Evolutionary conservation across 2,329 filamentous ascomycete genomes (phyloP).

Genomic region (Colletotrichum sp.): DNA sequence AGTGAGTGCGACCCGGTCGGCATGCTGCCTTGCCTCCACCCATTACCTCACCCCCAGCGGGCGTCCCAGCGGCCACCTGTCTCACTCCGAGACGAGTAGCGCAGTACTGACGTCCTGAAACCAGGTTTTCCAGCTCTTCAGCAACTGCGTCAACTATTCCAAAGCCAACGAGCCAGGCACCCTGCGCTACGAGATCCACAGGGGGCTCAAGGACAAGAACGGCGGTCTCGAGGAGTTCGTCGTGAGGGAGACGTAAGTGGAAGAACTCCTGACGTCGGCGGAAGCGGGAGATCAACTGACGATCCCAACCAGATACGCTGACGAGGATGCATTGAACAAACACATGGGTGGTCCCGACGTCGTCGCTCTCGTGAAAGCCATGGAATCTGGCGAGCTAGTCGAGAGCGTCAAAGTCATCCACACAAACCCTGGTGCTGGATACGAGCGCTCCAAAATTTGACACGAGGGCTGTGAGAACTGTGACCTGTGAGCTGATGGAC

Average conservation of each 20-base stretch:
- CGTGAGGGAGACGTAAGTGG: constrained; percentile 28
- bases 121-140: constrained; percentile 28
- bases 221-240: constrained; percentile 27
- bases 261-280: background rate
- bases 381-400: constrained; percentile 7
- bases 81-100: background rate
- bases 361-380: constrained; percentile 23
- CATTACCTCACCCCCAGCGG: background rate
- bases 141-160: constrained; percentile 26
- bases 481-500: background rate
- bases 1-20: constrained; percentile 8
- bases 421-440: background rate
- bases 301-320: constrained; percentile 23
- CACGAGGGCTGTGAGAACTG: background rate
- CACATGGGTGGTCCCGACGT: constrained; percentile 26
- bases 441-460: background rate
- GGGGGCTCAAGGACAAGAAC: constrained; percentile 26
- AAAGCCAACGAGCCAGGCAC: constrained; percentile 27
- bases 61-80: background rate
- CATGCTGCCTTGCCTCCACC: background rate
- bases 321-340: constrained; percentile 27
- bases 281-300: background rate
- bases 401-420: background rate
- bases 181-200: constrained; percentile 30
- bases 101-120: background rate